Base-by-base conservation (phyloP, 306 rosid genomes). In the Trifolium fragiferum region DNA sequence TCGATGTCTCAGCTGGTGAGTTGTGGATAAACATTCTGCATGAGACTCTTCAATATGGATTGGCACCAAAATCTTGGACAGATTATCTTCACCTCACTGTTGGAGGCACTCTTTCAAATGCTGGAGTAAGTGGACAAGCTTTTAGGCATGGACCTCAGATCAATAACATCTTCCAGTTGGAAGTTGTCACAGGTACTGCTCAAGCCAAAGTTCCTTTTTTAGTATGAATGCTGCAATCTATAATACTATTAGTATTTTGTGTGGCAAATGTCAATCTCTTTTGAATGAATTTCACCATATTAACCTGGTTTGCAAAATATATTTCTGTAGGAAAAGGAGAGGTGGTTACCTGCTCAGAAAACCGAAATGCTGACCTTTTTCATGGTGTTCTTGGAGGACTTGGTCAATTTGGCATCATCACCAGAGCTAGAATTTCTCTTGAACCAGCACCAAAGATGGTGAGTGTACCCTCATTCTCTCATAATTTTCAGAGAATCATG, bases 21-120 rank as follows among this genome's bases (percentile, higher is more conserved):
- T 79, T 95, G 82, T 95, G 99, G 99, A 92, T 95, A 74, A 87
- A 90, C 73, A 81, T 95, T 75, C 80, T 95, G 88, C 92, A 82
- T 89, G 93, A 90, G 75, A 89, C 97, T 46, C 89, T 95, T 20
- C 80, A 85, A 82, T 72, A 82, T 77, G 99, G 98, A 57, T 67
- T 95, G 67, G 89, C 99, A 44, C 99, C 99, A 7, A 95, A 92
- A 58, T 95, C 98, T 50, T 95, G 99, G 99, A 95, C 99, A 9
- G 99, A 95, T 84, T 95, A 95, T 61, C 93, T 95, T 80, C 88
- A 88, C 51, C 98, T 95, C 27, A 92, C 93, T 32, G 99, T 90
- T 65, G 99, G 99, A 3, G 99, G 99, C 12, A 94, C 99, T 71
- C 87, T 94, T 50, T 95, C 99, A 33, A 85, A 90, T 69, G 99